These are phyloP conservation scores for Hyphopichia wangnamkhiaoensis DNA, from an alignment of 1,139 yeast genomes.

Conservation along the genomic window DNA sequence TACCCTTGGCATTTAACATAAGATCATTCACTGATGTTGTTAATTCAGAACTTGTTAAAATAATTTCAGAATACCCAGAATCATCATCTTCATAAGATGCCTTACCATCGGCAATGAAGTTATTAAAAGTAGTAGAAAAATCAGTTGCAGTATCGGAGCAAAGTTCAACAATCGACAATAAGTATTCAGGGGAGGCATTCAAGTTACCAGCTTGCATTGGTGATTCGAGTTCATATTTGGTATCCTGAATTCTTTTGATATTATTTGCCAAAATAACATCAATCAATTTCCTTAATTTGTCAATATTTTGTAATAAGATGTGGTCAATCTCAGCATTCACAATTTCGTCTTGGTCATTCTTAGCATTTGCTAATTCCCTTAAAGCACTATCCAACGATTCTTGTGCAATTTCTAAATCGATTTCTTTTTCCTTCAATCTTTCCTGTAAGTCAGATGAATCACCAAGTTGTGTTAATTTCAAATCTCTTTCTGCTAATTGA, in stretches of 20 bases:
- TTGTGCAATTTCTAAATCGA: slow-evolving; percentile 77
- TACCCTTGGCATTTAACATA: slow-evolving; percentile 69
- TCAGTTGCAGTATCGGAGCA: slow-evolving; percentile 75
- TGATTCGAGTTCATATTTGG: slow-evolving; percentile 70
- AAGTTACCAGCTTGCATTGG: slow-evolving; percentile 85
- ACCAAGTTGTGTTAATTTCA: slow-evolving; percentile 21
- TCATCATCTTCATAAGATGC: slow-evolving; percentile 59
- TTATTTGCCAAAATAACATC: slow-evolving; percentile 76
- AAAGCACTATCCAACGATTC: slow-evolving; percentile 79
- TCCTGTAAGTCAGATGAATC: slow-evolving; percentile 38
- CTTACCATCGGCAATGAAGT: slow-evolving; percentile 76
- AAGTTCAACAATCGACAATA: slow-evolving; percentile 70
- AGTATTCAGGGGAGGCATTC: slow-evolving; percentile 72
- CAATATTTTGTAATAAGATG: slow-evolving; percentile 50
- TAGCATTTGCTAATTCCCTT: slow-evolving; percentile 57
- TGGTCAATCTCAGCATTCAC: slow-evolving; percentile 62
- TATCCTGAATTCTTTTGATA: slow-evolving; percentile 71
- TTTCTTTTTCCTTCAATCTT: slow-evolving; percentile 65
- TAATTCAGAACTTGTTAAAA: slow-evolving; percentile 67
- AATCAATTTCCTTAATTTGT: slow-evolving; percentile 56
- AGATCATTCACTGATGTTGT: slow-evolving; percentile 67
- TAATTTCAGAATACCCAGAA: slow-evolving; percentile 53
- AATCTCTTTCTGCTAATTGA: slow-evolving; percentile 34
- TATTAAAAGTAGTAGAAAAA: slow-evolving; percentile 77
- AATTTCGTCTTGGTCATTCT: slow-evolving; percentile 54